Evolutionary conservation across 2,329 filamentous ascomycete genomes (phyloP).

Genomic region (Cordyceps javanica): DNA sequence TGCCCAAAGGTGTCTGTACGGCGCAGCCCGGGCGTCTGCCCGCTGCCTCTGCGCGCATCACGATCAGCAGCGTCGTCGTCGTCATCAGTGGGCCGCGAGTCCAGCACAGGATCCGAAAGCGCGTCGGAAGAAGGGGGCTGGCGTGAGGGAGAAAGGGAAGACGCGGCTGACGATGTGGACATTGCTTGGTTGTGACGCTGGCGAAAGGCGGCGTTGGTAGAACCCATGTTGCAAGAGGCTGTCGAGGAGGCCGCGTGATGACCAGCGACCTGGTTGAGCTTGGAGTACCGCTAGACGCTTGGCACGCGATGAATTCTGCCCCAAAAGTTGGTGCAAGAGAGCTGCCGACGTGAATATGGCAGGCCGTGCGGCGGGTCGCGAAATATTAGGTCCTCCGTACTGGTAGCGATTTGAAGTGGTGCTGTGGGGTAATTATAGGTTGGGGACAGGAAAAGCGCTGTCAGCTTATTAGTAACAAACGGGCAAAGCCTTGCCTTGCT

Average conservation of each 20-base stretch:
- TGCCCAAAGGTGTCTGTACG: conserved; percentile 13
- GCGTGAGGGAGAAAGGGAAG: background rate
- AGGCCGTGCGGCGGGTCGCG: background rate
- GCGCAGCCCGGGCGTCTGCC: background rate
- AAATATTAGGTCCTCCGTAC: too few relatives aligned
- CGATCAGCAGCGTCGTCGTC: background rate
- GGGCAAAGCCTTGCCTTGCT: background rate
- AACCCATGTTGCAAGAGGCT: background rate
- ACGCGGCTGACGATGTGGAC: background rate
- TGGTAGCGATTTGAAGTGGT: background rate
- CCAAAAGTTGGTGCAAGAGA: background rate
- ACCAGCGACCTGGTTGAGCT: background rate
- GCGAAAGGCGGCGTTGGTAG: background rate
- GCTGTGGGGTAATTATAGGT: background rate
- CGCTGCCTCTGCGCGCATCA: background rate
- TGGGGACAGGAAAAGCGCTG: background rate
- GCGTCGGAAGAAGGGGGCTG: background rate
- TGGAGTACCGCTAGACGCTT: background rate
- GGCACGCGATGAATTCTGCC: background rate
- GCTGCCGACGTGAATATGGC: background rate
- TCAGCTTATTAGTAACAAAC: background rate
- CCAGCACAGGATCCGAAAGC: background rate
- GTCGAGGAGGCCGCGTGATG: background rate
- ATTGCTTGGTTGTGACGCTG: conserved; percentile 8
- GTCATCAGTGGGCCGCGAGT: too few relatives aligned